A percentile compares a stretch with the other conserved stretches of the same genome.
Conservation (phyloP, 164 flowering plant genomes). For the Stephania cephalantha region DNA sequence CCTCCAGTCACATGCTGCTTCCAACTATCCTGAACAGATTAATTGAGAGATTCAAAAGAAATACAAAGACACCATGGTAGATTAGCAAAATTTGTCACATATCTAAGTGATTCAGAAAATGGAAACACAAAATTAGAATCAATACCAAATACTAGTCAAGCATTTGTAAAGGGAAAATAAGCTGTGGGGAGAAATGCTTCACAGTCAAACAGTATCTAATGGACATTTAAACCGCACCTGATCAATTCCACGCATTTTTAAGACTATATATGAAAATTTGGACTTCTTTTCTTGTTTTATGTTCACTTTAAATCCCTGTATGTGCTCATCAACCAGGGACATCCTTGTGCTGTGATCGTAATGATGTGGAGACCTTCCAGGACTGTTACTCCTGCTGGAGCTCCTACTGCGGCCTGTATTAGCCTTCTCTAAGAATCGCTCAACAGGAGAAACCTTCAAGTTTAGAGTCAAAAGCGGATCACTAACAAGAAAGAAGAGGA, state of each 20-base stretch:
- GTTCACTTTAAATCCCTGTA: conserved; percentile 85
- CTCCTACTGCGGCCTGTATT: conserved; percentile 75
- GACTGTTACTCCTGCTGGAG: conserved; percentile 87
- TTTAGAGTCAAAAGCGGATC: conserved; percentile 2
- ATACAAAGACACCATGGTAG: background rate
- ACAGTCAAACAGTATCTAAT: background rate
- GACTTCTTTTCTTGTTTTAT: conserved; percentile 90
- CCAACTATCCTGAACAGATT: conserved; percentile 60
- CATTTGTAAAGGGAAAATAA: background rate
- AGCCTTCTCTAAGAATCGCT: conserved; percentile 81
- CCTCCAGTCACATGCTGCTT: conserved; percentile 96
- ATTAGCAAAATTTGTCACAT: too few species aligned
- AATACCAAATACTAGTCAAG: too few species aligned
- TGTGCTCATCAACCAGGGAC: conserved; percentile 49
- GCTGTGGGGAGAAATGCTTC: background rate
- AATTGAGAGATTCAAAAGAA: background rate
- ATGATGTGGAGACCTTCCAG: conserved; percentile 77
- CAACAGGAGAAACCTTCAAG: conserved; percentile 76
- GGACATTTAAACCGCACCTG: conserved; percentile 38
- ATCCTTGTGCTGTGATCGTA: conserved; percentile 45
- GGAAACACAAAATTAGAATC: too few species aligned
- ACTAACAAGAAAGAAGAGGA: background rate
- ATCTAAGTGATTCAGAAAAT: too few species aligned
- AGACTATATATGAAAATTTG: conserved; percentile 86
- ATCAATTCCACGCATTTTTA: conserved; percentile 90